Base-by-base conservation (phyloP, 2,329 filamentous ascomycete genomes). In the Trichoderma sp. region DNA sequence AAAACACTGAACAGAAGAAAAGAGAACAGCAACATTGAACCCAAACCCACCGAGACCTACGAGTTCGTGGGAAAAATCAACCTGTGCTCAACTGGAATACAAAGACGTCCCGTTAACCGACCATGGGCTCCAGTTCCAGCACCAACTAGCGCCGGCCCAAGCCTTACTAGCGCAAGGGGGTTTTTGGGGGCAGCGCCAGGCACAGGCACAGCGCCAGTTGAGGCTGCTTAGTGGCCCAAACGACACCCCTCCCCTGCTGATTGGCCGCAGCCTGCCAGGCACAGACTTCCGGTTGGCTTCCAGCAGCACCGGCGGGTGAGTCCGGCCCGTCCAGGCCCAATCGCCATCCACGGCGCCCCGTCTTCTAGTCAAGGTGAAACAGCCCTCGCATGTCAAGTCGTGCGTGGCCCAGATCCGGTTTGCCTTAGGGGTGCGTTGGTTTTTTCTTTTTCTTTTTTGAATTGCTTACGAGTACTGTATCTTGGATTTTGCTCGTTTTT, bases 281-380 rank as follows among this genome's bases (percentile, higher is more conserved):
- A 77, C 77, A 74, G 75, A 60, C 60, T 65, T 75, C 59, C 74
- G 75, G 71, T 78, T 78, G 77, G 77, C 41, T 53, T 7, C 50
- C 66, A 71, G 29, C 74, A 29, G 68, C 21, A 33, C 45, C 29
- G 31, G 33, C 71, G 74, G 24, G n/a, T 45, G 27, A 53, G 50
- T 21, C 62, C 63, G 45, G 68, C 38, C 75, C 75, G 68, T 53
- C 64, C 64, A 24, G n/a, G 29, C 38, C 75, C 75, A 76, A 76
- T 76, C 63, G 75, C 59, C 29, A 53, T 73, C 53, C 35, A 59
- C 35, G 38, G 18, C 53, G 31, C 29, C 69, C 75, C 72, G 62
- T 27, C 56, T 29, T 29, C 24, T 50, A 53, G 35, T 71, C 63
- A 72, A 76, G 63, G 69, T 76, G 75, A 76, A 76, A 76, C 75